phyloP scores from a whole-genome alignment of 768 basidiomycete genomes.

The Tulasnella sp. region DNA sequence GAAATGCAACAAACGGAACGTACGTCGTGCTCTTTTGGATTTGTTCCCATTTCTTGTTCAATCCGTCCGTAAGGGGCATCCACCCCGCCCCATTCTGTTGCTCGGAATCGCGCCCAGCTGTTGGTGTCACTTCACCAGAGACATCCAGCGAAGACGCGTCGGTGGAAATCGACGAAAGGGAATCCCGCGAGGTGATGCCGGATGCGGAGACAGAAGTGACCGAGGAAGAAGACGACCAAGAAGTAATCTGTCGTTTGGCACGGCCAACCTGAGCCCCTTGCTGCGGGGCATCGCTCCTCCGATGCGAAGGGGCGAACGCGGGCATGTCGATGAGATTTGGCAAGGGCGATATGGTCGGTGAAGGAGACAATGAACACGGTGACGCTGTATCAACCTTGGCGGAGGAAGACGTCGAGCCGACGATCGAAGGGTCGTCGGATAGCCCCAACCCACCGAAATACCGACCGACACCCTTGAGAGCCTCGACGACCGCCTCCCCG shows the following conservation, averaged over 20 bases:
- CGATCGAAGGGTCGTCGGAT: not conserved
- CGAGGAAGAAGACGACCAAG: not conserved
- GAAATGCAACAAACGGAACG: not conserved
- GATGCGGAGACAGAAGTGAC: not conserved
- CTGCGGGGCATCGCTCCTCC: too few species aligned
- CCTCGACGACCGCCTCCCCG: not conserved
- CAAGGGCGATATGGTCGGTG: not conserved
- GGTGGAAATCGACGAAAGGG: slow-evolving; percentile 12
- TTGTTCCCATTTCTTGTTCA: slow-evolving; percentile 23
- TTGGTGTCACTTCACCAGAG: not conserved
- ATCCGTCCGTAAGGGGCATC: slow-evolving; percentile 14
- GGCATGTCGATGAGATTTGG: not conserved
- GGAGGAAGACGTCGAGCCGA: slow-evolving; percentile 4
- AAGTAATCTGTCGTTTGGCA: slow-evolving; percentile 3
- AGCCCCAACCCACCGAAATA: not conserved
- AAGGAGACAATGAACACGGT: not conserved
- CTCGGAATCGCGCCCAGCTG: not conserved
- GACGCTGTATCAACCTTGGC: not conserved
- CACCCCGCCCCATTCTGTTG: not conserved
- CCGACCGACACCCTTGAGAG: slow-evolving; percentile 7
- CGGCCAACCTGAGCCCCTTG: too few species aligned
- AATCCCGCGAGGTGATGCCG: not conserved
- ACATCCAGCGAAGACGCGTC: slow-evolving; percentile 5
- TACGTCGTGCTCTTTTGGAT: slow-evolving; percentile 19
- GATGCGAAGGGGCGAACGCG: too few species aligned